Conservation (phyloP, 176 grass and related monocot genomes). For the Poa pratensis region DNA sequence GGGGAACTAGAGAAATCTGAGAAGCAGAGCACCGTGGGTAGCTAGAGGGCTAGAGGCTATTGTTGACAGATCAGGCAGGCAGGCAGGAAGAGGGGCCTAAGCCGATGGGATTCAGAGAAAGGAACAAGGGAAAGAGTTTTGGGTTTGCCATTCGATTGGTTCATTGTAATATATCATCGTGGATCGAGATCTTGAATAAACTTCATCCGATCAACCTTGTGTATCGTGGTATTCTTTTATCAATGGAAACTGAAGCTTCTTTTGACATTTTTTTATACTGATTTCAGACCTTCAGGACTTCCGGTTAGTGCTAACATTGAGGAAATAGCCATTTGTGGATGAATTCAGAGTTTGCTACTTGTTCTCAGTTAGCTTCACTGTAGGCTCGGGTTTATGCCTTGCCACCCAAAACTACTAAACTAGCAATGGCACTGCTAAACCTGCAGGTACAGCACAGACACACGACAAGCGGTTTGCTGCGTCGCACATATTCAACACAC, state of each 20-base stretch:
- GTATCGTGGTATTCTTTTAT: not conserved
- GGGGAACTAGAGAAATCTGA: conserved; percentile 37
- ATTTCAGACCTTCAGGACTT: not conserved
- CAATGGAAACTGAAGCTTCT: not conserved
- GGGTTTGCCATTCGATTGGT: not conserved
- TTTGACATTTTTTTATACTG: not conserved
- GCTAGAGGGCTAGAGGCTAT: conserved; percentile 8
- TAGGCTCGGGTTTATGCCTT: too few species aligned
- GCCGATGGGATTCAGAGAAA: not conserved
- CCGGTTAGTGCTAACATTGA: too few species aligned
- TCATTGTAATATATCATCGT: conserved; percentile 36
- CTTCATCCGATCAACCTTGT: conserved; percentile 23
- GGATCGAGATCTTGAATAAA: conserved; percentile 29
- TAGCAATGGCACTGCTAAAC: too few species aligned
- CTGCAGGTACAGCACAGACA: too few species aligned
- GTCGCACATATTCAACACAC: too few species aligned
- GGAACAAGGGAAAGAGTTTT: conserved; percentile 11
- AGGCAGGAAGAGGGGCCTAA: not conserved
- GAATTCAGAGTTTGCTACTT: too few species aligned
- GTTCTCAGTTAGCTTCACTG: too few species aligned
- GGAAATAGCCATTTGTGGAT: too few species aligned
- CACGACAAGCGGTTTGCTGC: too few species aligned
- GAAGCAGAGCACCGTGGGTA: conserved; percentile 29
- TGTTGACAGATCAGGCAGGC: conserved; percentile 22
- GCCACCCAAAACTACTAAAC: too few species aligned